Evolutionary conservation across 352 stramenopile species (phyloP), one percentile per base, ranked within the genome.

Genomic region (Thraustochytrium sp.): DNA sequence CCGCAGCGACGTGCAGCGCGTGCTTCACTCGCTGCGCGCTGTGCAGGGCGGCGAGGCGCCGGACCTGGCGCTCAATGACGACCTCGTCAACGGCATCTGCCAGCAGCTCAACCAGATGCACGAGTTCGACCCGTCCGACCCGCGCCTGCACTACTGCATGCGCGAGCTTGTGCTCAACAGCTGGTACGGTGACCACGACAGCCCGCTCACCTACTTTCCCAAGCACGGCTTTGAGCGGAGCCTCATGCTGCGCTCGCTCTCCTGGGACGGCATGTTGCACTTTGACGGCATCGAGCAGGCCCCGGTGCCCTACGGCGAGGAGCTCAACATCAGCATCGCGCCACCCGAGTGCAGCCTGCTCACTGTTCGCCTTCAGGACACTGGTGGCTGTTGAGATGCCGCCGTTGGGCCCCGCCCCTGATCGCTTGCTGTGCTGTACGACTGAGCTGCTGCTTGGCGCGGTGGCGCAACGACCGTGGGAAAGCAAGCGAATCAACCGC

Each of bases 111-210:
- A 80, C 31, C 31, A 80, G 16, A n/a, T 36, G 26, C 31, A 46
- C 31, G 44, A 55, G 44, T 80, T 65, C 16, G 42, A 61, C 42
- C 68, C 68, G 13, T 13, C 44, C 13, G 31, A 44, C 51, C 34
- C 3, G 2, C 48, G 40, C 23, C 38, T 80, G 68, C 68, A 80
- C 9, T 80, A 80, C 38, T 80, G 53, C 44, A 80, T 80, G 44
- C 68, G 68, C 5, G 68, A 80, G 68, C 68, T 80, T 16, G 68
- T 80, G 18, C 68, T 80, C 29, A 80, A 80, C 38, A 44, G 68
- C 2, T 80, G 68, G 68, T 63, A 80, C 34, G 68, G 68, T 9
- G 31, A 61, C 9, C 68, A 80, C 68, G 68, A 80, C 46, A 80
- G 26, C 31, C 68, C 68, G 31, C 21, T 80, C 4, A 55, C 68